Percentiles rank a stretch among this genome's conserved stretches.
Evolutionary conservation across 2,329 filamentous ascomycete genomes (phyloP).

Genomic region (Neopestalotiopsis rosae): DNA sequence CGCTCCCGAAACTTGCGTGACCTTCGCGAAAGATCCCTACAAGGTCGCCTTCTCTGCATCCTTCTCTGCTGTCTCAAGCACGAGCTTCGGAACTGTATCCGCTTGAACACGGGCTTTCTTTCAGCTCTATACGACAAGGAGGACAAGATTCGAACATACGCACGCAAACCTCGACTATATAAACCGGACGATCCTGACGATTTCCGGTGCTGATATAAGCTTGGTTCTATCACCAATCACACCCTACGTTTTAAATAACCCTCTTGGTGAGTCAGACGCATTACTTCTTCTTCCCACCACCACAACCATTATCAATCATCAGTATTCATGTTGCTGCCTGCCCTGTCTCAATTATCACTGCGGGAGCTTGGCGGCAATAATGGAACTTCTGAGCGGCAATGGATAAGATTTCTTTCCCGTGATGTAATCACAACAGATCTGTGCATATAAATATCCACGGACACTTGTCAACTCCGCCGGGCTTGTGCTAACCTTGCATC

Average conservation of each 20-base stretch:
- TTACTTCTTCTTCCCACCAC: slow-evolving; percentile 22
- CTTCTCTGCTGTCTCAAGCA: slow-evolving; percentile 20
- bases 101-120: slow-evolving; percentile 14
- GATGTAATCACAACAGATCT: slow-evolving; percentile 12
- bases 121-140: slow-evolving; percentile 11
- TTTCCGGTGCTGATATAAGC: slow-evolving; percentile 38
- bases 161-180: slow-evolving; percentile 29
- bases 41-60: slow-evolving; percentile 9
- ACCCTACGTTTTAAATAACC: slow-evolving; percentile 25
- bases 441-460: slow-evolving; percentile 9
- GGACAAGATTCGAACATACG: background rate
- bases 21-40: slow-evolving; percentile 18
- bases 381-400: background rate
- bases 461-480: background rate
- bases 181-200: slow-evolving; percentile 31
- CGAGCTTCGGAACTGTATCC: slow-evolving; percentile 13
- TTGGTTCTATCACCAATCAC: slow-evolving; percentile 36
- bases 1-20: slow-evolving; percentile 20
- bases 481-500: slow-evolving; percentile 14
- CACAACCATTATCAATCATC: slow-evolving; percentile 25
- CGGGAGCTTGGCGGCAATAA: slow-evolving; percentile 20
- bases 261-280: slow-evolving; percentile 40
- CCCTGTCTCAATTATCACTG: slow-evolving; percentile 18
- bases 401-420: background rate
- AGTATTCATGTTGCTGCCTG: slow-evolving; percentile 24